Conservation (phyloP, 495 filamentous ascomycete genomes). For the Cudoniella acicularis region DNA sequence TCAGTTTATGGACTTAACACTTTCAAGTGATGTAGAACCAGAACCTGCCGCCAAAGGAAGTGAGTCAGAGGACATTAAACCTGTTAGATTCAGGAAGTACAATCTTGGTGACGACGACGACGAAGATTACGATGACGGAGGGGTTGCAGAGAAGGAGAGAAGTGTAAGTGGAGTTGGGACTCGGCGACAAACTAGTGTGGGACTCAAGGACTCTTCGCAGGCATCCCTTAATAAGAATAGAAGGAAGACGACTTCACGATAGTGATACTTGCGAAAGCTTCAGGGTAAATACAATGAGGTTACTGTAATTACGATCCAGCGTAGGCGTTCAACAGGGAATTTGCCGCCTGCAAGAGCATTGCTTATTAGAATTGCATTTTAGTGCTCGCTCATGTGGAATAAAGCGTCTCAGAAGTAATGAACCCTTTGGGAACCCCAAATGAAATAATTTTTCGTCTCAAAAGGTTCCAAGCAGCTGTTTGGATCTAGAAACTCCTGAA, state of each 20-base stretch:
- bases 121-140: constrained; percentile 32
- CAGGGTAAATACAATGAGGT: too few relatives aligned
- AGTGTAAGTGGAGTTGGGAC: neutral
- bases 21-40: constrained; percentile 19
- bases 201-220: constrained; percentile 15
- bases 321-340: too few relatives aligned
- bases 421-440: too few relatives aligned
- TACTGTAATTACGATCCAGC: too few relatives aligned
- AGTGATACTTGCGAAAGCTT: neutral
- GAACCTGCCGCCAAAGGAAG: neutral
- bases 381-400: too few relatives aligned
- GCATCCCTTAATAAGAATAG: constrained; percentile 12
- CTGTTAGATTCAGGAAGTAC: constrained; percentile 42
- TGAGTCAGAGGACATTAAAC: constrained; percentile 40
- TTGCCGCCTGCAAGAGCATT: too few relatives aligned
- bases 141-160: constrained; percentile 16
- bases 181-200: constrained; percentile 4
- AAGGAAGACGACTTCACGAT: constrained; percentile 14
- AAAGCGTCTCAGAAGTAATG: too few relatives aligned
- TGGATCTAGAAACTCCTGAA: too few relatives aligned
- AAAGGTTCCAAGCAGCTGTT: too few relatives aligned
- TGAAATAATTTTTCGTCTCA: too few relatives aligned
- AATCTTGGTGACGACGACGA: constrained; percentile 31
- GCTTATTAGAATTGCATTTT: too few relatives aligned
- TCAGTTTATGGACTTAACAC: constrained; percentile 18